Evolutionary conservation across 495 filamentous ascomycete species (phyloP).

Genomic region (Xylaria telfairii): DNA sequence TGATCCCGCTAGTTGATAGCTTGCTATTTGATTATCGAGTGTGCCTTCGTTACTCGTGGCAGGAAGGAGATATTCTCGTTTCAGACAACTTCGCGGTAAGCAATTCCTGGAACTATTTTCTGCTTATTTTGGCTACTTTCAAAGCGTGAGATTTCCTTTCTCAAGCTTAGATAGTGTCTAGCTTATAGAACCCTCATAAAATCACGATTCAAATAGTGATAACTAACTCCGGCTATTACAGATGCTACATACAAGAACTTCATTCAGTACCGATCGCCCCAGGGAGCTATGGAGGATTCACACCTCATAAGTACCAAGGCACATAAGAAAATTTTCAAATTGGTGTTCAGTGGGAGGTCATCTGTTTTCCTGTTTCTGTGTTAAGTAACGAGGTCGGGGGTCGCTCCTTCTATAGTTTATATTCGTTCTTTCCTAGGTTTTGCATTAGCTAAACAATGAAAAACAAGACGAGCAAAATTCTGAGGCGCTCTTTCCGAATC

Average conservation of each 20-base stretch:
- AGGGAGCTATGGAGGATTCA: constrained; percentile 1
- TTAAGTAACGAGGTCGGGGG: neutral
- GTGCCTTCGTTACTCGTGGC: constrained; percentile 54
- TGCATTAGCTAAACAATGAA: neutral
- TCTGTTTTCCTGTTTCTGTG: neutral
- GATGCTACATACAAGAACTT: constrained; percentile 7
- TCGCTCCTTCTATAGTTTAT: neutral
- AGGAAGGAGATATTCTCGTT: constrained; percentile 61
- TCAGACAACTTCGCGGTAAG: constrained; percentile 56
- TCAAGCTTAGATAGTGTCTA: too few relatives aligned
- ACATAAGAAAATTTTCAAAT: neutral
- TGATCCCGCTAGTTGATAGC: constrained; percentile 40
- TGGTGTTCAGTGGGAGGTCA: neutral
- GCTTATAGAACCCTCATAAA: too few relatives aligned
- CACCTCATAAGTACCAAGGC: neutral
- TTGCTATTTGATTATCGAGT: constrained; percentile 59
- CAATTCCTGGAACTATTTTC: too few relatives aligned
- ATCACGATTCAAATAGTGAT: too few relatives aligned
- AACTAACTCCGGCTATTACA: too few relatives aligned
- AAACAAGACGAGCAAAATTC: neutral
- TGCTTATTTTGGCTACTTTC: too few relatives aligned
- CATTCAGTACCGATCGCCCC: neutral
- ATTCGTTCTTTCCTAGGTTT: neutral
- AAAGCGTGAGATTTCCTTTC: too few relatives aligned
- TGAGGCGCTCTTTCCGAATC: too few relatives aligned